Evolutionary conservation across 768 basidiomycete genomes (phyloP).

Genomic region (Lyophyllum decastes): DNA sequence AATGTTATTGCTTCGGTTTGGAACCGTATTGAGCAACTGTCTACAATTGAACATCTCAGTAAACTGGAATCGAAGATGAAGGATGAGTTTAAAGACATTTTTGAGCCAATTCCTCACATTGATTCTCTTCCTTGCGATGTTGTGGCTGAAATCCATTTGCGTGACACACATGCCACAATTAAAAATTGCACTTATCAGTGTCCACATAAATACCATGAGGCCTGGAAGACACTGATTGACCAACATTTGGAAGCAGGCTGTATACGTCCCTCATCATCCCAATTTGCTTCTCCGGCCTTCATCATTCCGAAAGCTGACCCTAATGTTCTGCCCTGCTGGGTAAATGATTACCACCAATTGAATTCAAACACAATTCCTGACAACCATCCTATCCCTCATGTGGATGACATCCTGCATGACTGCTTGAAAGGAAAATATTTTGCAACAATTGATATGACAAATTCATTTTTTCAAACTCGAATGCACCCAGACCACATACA

Average conservation of each 20-base stretch:
- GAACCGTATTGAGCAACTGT: background rate
- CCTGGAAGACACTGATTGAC: conserved; percentile 32
- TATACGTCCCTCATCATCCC: conserved; percentile 26
- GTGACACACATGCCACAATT: conserved; percentile 26
- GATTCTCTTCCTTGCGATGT: conserved; percentile 23
- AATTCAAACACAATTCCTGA: conserved; percentile 32
- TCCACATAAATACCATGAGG: conserved; percentile 30
- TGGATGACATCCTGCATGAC: too few relatives aligned
- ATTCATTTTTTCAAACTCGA: too few relatives aligned
- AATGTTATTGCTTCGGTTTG: background rate
- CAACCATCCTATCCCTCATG: conserved; percentile 1
- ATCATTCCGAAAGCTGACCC: conserved; percentile 35
- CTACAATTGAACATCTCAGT: background rate
- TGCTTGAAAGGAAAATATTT: conserved; percentile 30
- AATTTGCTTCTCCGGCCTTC: conserved; percentile 35
- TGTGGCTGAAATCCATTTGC: conserved; percentile 22
- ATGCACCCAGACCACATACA: too few relatives aligned
- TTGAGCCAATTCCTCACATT: conserved; percentile 28
- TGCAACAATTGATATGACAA: conserved; percentile 34
- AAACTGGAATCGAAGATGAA: conserved; percentile 3
- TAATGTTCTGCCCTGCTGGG: conserved; percentile 30
- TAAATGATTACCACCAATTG: conserved; percentile 32
- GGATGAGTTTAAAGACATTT: conserved; percentile 20
- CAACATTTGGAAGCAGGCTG: conserved; percentile 33
- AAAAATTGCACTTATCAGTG: conserved; percentile 27